Evolutionary conservation across 768 basidiomycete species (phyloP).

Genomic region (Lentinula edodes): DNA sequence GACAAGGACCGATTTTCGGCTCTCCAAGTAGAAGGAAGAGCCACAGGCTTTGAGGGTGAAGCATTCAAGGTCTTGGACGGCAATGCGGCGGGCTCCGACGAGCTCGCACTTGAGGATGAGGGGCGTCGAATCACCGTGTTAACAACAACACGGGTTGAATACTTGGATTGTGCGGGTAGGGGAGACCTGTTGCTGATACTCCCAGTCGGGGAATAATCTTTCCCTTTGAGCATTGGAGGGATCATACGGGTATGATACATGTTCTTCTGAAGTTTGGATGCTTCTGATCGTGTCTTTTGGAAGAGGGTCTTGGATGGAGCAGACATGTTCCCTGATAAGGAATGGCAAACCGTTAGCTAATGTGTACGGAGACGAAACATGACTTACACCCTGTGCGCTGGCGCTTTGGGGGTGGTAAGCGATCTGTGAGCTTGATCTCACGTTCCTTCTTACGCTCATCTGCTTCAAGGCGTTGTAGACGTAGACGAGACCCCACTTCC

Average conservation of each 20-base stretch:
- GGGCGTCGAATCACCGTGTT: conserved; percentile 39
- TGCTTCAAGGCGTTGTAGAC: conserved; percentile 60
- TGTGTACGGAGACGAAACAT: not conserved
- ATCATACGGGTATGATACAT: conserved; percentile 48
- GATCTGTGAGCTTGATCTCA: conserved; percentile 72
- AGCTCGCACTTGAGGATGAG: conserved; percentile 12
- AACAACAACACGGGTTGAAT: conserved; percentile 42
- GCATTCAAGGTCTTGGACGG: conserved; percentile 11
- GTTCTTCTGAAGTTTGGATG: conserved; percentile 59
- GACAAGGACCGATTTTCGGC: not conserved
- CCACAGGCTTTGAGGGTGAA: conserved; percentile 7
- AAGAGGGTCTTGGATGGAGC: conserved; percentile 62
- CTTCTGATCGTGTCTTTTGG: conserved; percentile 70
- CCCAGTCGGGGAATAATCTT: conserved; percentile 37
- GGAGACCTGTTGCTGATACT: conserved; percentile 25
- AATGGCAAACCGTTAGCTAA: not conserved
- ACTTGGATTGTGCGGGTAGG: conserved; percentile 27
- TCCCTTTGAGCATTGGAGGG: conserved; percentile 48
- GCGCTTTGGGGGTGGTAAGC: conserved; percentile 62
- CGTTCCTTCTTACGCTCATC: conserved; percentile 74
- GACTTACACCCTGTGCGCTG: conserved; percentile 46
- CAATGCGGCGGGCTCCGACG: conserved; percentile 11
- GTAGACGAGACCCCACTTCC: conserved; percentile 54
- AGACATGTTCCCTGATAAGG: conserved; percentile 27
- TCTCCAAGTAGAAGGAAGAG: conserved; percentile 7